Evolutionary conservation across 306 rosid genomes (phyloP).

Genomic region (Sphenostylis stenocarpa): DNA sequence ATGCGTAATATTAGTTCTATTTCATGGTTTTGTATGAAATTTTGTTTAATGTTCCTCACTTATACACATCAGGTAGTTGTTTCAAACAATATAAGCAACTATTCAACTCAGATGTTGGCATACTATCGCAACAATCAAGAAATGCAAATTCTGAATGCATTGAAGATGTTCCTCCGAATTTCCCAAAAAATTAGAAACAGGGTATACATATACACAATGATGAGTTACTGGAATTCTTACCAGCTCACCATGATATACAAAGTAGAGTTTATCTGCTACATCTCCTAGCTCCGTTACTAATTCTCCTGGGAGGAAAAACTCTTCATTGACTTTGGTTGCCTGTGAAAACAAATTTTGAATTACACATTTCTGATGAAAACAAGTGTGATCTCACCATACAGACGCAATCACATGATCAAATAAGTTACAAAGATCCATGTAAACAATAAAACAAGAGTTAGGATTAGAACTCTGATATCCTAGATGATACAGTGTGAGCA

Average conservation of each 20-base stretch:
- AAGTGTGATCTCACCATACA: background rate
- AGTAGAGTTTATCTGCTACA: conserved; percentile 55
- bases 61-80: too few species aligned
- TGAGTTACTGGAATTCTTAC: conserved; percentile 35
- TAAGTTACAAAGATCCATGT: too few species aligned
- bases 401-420: background rate
- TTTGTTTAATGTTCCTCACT: too few species aligned
- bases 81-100: background rate
- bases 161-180: background rate
- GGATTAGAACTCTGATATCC: background rate
- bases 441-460: background rate
- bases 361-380: background rate
- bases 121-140: conserved; percentile 1
- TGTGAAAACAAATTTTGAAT: conserved; percentile 31
- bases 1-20: background rate
- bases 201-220: background rate
- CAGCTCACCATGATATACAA: conserved; percentile 64
- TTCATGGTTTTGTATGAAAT: background rate
- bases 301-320: conserved; percentile 69
- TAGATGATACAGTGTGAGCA: background rate
- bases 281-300: conserved; percentile 58
- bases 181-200: background rate
- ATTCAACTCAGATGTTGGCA: background rate
- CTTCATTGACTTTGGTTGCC: conserved; percentile 60
- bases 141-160: background rate